Evolutionary conservation across 257 asterid genomes (phyloP).

Genomic region (Solanum sitiens): DNA sequence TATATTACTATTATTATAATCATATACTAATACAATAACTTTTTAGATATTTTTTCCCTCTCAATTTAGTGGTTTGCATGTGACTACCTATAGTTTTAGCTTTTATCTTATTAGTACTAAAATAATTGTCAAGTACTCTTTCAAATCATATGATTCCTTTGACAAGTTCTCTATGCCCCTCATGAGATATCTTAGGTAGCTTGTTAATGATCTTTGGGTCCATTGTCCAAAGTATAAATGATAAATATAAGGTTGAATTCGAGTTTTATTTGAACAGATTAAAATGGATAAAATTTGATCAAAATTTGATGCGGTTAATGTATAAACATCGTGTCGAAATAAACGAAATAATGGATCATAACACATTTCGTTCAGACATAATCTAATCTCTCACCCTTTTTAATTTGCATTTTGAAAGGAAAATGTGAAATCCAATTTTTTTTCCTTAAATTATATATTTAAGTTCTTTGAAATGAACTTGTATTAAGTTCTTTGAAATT

Average conservation of each 20-base stretch:
- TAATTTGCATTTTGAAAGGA: background rate
- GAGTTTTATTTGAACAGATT: background rate
- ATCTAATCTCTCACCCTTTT: background rate
- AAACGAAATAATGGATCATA: background rate
- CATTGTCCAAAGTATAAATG: background rate
- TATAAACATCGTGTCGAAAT: background rate
- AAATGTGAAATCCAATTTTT: background rate
- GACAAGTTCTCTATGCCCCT: background rate
- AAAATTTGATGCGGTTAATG: background rate
- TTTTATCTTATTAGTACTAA: background rate
- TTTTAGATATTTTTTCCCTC: background rate
- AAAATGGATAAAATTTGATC: background rate
- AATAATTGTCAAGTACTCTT: background rate
- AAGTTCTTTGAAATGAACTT: background rate
- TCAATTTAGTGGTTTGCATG: background rate
- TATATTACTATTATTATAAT: background rate
- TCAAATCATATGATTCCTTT: background rate
- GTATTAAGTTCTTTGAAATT: background rate
- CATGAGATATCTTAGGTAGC: background rate
- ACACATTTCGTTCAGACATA: rapidly evolving
- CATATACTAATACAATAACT: background rate
- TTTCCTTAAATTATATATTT: background rate
- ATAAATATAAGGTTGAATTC: background rate
- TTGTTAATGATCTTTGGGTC: background rate
- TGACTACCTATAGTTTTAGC: background rate